Base-by-base conservation (phyloP, 2,329 filamentous ascomycete genomes). In the Hypoxylon sp. region DNA sequence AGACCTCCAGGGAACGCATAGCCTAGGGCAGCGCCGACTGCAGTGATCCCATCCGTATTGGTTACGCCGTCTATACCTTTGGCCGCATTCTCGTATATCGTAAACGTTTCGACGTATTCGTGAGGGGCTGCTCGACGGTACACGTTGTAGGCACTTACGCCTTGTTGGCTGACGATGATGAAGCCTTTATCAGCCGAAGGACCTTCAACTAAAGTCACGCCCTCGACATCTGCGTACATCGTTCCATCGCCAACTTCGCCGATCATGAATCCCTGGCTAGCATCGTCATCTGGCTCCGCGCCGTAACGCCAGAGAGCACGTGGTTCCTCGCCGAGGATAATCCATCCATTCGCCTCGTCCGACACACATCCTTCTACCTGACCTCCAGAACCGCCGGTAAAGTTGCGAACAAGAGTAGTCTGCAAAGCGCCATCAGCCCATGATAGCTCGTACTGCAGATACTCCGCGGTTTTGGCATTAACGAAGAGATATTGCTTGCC, bases 331-430 rank as follows among this genome's bases (percentile, higher is more conserved):
- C 85, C 84, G 3, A 87, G 77, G 67, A 87, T 82, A 2, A 87
- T 70, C 75, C 81, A 84, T 4, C 83, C 83, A 61, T 86, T 84
- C 13, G 81, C 81, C 22, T 87, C 84, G 59, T 87, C 85, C 0
- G 81, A 75, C 0, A 87, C 85, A 54, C 85, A 87, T 3, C 85
- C 85, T 73, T 87, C 85, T 0, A 86, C 84, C 67, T 88, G 85
- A 2, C 84, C 84, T 2, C 85, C 84, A 2, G 81, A 82, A 2
- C 85, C 85, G 0, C 81, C 84, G 1, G 78, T 81, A 55, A 87
- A 87, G 39, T 82, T 81, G n/a, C 85, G 81, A 1, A 87, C 84
- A 1, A 88, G 80, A 0, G 76, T 80, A 0, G 84, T 85, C 33
- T 81, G 73, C 0, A 87, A 79, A 0, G 80, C 80, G 5, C 81